Evolutionary conservation across 495 filamentous ascomycete genomes (phyloP).

Genomic region (Lasiosphaeriaceae sp.): DNA sequence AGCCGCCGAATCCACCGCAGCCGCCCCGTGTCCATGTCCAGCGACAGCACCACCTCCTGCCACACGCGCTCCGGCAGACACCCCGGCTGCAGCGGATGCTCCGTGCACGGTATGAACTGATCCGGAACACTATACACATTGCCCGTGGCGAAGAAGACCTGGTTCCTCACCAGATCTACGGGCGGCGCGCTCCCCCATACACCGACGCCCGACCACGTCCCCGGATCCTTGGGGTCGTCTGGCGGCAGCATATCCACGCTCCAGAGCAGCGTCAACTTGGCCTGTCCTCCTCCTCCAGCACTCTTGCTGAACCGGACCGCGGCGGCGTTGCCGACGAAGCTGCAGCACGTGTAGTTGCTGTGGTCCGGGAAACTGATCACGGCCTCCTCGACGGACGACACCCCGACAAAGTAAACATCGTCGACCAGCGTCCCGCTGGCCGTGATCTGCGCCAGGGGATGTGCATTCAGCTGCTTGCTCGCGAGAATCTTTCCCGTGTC

Average conservation of each 20-base stretch:
- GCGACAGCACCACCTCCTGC: conserved; percentile 33
- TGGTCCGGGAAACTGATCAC: neutral
- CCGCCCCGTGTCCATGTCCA: conserved; percentile 26
- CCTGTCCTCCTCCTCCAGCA: neutral
- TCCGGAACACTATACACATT: conserved; percentile 30
- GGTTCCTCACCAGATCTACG: conserved; percentile 27
- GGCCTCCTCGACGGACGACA: conserved; percentile 26
- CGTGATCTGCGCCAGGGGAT: conserved; percentile 31
- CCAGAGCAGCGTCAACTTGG: conserved; percentile 26
- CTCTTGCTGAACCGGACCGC: conserved; percentile 22
- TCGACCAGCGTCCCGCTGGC: conserved; percentile 25
- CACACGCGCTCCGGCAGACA: conserved; percentile 20
- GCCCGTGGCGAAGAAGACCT: conserved; percentile 38
- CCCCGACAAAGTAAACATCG: conserved; percentile 27
- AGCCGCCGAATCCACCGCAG: conserved; percentile 30
- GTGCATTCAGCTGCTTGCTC: conserved; percentile 23
- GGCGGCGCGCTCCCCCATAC: conserved; percentile 40
- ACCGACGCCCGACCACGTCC: conserved; percentile 29
- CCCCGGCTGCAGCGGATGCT: neutral
- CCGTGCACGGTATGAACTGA: conserved; percentile 18
- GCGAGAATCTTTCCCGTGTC: conserved; percentile 21
- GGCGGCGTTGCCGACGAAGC: conserved; percentile 32
- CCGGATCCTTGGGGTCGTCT: conserved; percentile 2
- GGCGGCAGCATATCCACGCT: conserved; percentile 25
- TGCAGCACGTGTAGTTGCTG: conserved; percentile 31